Evolutionary conservation across 257 asterid species (phyloP), one percentile per base, ranked within the genome.

Genomic region (Haberlea rhodopensis): DNA sequence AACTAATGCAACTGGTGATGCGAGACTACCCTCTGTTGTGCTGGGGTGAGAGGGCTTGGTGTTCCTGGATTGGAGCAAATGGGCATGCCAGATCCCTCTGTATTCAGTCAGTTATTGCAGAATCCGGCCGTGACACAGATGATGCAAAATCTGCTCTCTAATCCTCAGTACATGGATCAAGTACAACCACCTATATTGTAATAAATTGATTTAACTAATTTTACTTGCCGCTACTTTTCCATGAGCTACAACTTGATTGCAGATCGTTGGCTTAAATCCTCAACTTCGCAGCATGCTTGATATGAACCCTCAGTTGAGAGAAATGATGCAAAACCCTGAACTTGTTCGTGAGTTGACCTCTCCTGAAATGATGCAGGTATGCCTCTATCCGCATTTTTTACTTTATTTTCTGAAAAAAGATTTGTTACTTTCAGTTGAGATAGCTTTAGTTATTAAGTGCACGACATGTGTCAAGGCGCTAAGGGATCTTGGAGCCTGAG

Each of bases 281-380:
- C 74, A 71, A 71, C 71, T 84, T 43, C 77, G 68, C 19, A 65
- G 61, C 69, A 71, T 79, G 78, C 64, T 79, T 49, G 82, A 79
- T 57, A 72, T 82, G 66, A 84, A 81, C 69, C 72, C 85, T 23
- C 85, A 76, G 67, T 73, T 83, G 15, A 79, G 84, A 61, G 86
- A 80, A 68, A 80, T 78, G 84, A 66, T 83, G 72, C 86, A 78
- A 71, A 83, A 80, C 68, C 86, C 89, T 69, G 87, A 83, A 3
- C 64, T 83, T 60, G 65, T 80, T 64, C 80, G 86, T 60, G 83
- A 76, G 59, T 34, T 83, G 67, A 68, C 78, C 48, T 77, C 86
- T 52, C 87, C 90, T 26, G 85, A 76, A 71, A 77, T 65, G 34
- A 66, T 77, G 75, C 85, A 81, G 85, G 90, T 84, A 79, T 61